These are phyloP conservation scores for Westerdykella aurantiaca DNA, from an alignment of 2,329 filamentous ascomycete species.

Conservation along the genomic window DNA sequence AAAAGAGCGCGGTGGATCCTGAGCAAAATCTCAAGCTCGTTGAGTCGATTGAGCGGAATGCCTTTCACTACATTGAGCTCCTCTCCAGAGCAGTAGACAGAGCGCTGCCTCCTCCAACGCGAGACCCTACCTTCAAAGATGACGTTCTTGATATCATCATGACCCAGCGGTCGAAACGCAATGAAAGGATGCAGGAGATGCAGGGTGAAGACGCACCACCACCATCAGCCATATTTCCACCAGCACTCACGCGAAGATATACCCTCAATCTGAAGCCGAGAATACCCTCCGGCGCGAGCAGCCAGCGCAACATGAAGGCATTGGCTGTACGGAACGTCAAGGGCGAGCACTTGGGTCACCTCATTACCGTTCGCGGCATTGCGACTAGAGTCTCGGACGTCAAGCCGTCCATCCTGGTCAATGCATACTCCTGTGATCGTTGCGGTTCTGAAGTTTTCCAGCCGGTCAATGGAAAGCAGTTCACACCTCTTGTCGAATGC, in stretches of 20 bases:
- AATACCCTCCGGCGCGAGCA: constrained; percentile 63
- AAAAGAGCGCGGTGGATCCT: constrained; percentile 59
- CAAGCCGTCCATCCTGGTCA: constrained; percentile 95
- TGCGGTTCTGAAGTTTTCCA: constrained; percentile 98
- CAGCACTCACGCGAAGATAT: constrained; percentile 87
- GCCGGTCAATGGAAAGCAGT: constrained; percentile 85
- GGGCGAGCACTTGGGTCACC: constrained; percentile 83
- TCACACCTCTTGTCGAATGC: constrained; percentile 78
- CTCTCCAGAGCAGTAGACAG: constrained; percentile 83
- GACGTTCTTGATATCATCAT: constrained; percentile 96
- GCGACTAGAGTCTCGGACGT: constrained; percentile 94
- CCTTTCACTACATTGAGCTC: constrained; percentile 91
- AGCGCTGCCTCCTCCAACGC: constrained; percentile 70
- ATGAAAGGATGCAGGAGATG: constrained; percentile 60
- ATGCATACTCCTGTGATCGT: constrained; percentile 94
- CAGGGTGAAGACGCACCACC: constrained; percentile 44
- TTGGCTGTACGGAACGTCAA: constrained; percentile 90
- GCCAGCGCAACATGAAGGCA: constrained; percentile 53
- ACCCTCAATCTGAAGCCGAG: constrained; percentile 93
- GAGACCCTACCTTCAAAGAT: constrained; percentile 87
- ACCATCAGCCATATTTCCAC: constrained; percentile 75
- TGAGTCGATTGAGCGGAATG: constrained; percentile 80
- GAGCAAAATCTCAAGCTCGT: constrained; percentile 62
- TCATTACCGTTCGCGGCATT: constrained; percentile 93
- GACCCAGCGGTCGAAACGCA: constrained; percentile 81